A percentile compares a stretch with the other conserved stretches of the same genome.
Evolutionary conservation across 139 green algal genomes (phyloP).

Genomic region (Nannochloris sp.): DNA sequence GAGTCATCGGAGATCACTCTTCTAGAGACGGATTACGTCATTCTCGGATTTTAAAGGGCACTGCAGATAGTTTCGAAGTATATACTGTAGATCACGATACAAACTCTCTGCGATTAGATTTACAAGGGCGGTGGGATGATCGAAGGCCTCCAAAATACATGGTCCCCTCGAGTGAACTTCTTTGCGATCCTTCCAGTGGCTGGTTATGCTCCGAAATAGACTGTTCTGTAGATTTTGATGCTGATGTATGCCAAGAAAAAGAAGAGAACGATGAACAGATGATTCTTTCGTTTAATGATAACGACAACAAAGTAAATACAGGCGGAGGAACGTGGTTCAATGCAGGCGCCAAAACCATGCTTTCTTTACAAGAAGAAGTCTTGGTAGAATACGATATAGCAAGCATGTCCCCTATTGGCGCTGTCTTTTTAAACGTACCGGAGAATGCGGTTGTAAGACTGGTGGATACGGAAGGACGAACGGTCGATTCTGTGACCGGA

Average conservation of each 20-base stretch:
- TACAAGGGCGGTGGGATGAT: constrained; percentile 38
- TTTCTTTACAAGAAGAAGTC: constrained; percentile 42
- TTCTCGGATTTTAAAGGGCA: constrained; percentile 29
- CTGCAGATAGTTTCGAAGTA: constrained; percentile 46
- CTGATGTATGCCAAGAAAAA: neutral
- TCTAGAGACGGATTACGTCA: constrained; percentile 59
- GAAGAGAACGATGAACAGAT: neutral
- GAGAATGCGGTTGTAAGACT: constrained; percentile 22
- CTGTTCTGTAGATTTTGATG: constrained; percentile 2
- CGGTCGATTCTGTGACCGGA: neutral
- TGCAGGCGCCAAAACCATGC: constrained; percentile 33
- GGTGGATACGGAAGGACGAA: constrained; percentile 7
- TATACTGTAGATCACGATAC: constrained; percentile 67
- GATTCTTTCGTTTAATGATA: neutral
- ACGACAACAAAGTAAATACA: neutral
- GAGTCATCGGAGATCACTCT: constrained; percentile 70
- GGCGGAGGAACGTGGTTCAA: constrained; percentile 32
- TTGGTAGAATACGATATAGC: constrained; percentile 50
- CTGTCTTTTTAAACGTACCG: constrained; percentile 43
- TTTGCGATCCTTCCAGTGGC: constrained; percentile 50
- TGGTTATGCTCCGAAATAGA: constrained; percentile 55
- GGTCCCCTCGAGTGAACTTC: constrained; percentile 47
- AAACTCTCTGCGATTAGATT: constrained; percentile 45
- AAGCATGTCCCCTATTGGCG: constrained; percentile 40
- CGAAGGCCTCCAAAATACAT: constrained; percentile 26